phyloP scores from a whole-genome alignment of 495 filamentous ascomycete species.

The Haplographium delicatum region DNA sequence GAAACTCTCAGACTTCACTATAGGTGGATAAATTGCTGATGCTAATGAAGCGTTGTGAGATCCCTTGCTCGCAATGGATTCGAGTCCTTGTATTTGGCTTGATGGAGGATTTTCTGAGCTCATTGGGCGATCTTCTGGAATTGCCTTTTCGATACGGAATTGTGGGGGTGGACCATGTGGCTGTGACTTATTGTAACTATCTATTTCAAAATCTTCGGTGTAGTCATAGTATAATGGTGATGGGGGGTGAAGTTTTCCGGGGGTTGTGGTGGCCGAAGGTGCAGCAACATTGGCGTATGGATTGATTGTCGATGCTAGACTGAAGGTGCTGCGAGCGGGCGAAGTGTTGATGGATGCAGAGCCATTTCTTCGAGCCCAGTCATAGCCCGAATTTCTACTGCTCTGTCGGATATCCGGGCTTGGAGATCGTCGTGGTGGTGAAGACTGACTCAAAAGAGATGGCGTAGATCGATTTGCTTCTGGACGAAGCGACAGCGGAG shows the following conservation, averaged over 20 bases:
- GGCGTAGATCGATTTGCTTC: slow-evolving; percentile 33
- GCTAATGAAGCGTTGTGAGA: neutral
- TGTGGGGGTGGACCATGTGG: slow-evolving; percentile 22
- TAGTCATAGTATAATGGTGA: slow-evolving; percentile 46
- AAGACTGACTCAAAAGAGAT: slow-evolving; percentile 28
- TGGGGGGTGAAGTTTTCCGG: slow-evolving; percentile 13
- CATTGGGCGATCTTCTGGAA: slow-evolving; percentile 21
- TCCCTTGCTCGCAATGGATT: too few species aligned
- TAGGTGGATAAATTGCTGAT: neutral
- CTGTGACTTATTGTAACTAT: slow-evolving; percentile 16
- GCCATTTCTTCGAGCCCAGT: slow-evolving; percentile 12
- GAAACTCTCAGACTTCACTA: too few species aligned
- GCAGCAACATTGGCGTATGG: neutral
- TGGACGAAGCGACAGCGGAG: slow-evolving; percentile 28
- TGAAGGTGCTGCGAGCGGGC: slow-evolving; percentile 22
- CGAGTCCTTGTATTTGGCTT: neutral
- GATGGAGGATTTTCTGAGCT: slow-evolving; percentile 21
- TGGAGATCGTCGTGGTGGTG: slow-evolving; percentile 24
- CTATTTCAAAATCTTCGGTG: slow-evolving; percentile 43
- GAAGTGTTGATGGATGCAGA: slow-evolving; percentile 17
- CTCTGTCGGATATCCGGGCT: slow-evolving; percentile 17
- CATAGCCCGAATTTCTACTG: slow-evolving; percentile 1
- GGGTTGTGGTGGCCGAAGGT: slow-evolving; percentile 17
- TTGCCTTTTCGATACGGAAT: slow-evolving; percentile 32
- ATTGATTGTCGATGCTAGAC: slow-evolving; percentile 21